Evolutionary conservation across 1,284 basidiomycete genomes (phyloP).

Genomic region (Rhodotorula sp.): DNA sequence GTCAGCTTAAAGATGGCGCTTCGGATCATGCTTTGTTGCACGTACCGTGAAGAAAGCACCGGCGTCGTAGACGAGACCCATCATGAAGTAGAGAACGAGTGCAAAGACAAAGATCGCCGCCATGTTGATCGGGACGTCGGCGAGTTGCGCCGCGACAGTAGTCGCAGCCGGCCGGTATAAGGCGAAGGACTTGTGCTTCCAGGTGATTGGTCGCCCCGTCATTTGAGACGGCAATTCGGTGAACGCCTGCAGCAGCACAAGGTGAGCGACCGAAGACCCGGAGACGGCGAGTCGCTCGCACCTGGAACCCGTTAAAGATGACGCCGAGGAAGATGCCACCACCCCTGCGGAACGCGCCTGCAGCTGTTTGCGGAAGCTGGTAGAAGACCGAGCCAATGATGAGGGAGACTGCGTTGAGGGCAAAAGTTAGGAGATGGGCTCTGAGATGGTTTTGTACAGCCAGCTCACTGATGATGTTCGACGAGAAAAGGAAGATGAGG

Average conservation of each 20-base stretch:
- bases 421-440: not conserved
- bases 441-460: not conserved
- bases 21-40: not conserved
- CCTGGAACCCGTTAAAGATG: slow-evolving; percentile 69
- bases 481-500: slow-evolving; percentile 57
- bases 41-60: slow-evolving; percentile 55
- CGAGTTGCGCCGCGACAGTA: slow-evolving; percentile 61
- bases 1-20: too few relatives aligned
- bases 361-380: slow-evolving; percentile 68
- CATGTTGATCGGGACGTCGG: slow-evolving; percentile 57
- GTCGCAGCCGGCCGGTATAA: slow-evolving; percentile 77
- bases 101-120: slow-evolving; percentile 56
- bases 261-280: not conserved
- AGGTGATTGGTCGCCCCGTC: slow-evolving; percentile 68
- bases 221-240: slow-evolving; percentile 54
- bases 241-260: slow-evolving; percentile 52
- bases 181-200: slow-evolving; percentile 63
- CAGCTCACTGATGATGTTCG: slow-evolving; percentile 70
- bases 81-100: slow-evolving; percentile 52
- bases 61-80: slow-evolving; percentile 52
- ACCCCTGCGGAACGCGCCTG: slow-evolving; percentile 82
- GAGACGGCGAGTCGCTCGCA: not conserved
- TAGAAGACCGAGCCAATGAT: slow-evolving; percentile 29
- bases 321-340: slow-evolving; percentile 68
- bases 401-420: not conserved